Conservation (phyloP, 148 eudicot genomes). For the Fagopyrum tataricum region DNA sequence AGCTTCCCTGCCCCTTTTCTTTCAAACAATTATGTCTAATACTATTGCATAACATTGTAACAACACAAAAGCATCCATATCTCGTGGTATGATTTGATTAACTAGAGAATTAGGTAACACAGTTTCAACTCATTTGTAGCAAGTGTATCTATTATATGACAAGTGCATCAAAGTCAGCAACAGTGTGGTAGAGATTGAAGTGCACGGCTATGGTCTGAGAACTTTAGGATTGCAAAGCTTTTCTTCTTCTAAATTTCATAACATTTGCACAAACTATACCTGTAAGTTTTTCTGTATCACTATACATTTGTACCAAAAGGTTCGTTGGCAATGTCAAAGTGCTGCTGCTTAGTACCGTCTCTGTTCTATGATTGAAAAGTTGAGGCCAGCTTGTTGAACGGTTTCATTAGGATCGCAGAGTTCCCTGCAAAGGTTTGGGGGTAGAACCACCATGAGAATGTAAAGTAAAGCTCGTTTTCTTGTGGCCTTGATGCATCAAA, state of each 20-base stretch:
- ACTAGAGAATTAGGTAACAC: neutral
- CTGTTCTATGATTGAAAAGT: slow-evolving; percentile 62
- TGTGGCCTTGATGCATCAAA: slow-evolving; percentile 62
- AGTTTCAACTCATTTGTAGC: neutral
- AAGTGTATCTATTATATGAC: neutral
- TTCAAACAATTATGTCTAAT: too few relatives aligned
- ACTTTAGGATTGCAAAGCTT: too few relatives aligned
- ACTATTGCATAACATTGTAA: neutral
- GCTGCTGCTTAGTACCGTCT: slow-evolving; percentile 17
- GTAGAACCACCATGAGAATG: slow-evolving; percentile 61
- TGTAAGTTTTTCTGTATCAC: too few relatives aligned
- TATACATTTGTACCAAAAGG: too few relatives aligned
- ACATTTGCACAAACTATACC: neutral
- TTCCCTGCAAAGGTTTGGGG: slow-evolving; percentile 46
- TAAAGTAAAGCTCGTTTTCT: slow-evolving; percentile 35
- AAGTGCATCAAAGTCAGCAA: too few relatives aligned
- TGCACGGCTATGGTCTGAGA: too few relatives aligned
- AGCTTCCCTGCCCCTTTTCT: too few relatives aligned
- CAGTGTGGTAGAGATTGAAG: too few relatives aligned
- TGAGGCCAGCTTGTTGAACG: slow-evolving; percentile 64
- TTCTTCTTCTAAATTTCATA: neutral
- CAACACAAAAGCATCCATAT: too few relatives aligned
- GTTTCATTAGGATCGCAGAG: slow-evolving; percentile 53
- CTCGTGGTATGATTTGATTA: neutral
- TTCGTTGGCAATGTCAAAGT: too few relatives aligned